Evolutionary conservation across 345 rosid genomes (phyloP), one percentile per base, ranked within the genome.

Genomic region (Salix exigua): DNA sequence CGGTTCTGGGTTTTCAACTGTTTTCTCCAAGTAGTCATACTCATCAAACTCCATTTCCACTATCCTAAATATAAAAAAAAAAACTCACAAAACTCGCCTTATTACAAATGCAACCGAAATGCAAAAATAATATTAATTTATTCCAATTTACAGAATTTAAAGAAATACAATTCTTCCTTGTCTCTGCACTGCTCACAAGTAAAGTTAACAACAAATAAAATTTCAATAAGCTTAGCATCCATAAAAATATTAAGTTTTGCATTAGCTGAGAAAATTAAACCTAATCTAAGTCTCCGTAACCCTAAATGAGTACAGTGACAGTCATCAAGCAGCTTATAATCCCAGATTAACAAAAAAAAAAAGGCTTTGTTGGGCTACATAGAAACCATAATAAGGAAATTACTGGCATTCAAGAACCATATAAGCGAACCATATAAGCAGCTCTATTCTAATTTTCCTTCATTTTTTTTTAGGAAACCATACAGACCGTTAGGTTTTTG

Each of bases 1-100:
- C 4, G 81, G 77, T 70, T 87, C 88, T 8, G 92, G 91, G 74
- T 91, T 93, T 63, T 95, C 99, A 82, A 95, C 98, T 0, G 85
- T 88, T 77, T 89, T 91, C 90, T 95, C 99, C 78, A 93, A 78
- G 86, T 95, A 95, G 53, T 95, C 98, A 64, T 93, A 93, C 89
- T 93, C 99, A 81, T 95, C 99, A 78, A 92, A 94, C 70, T 94
- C 98, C 97, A 92, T 91, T 68, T 23, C 66, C 61, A 61, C 70
- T 66, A 51, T 58, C 53, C 17, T 42, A n/a, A n/a, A n/a, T n/a
- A 11, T 42, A 42, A 10, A 1, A 42, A 40, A 40, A 42, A 40
- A 10, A 42, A 42, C 14, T 42, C 46, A 11, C 46, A 42, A 42
- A 42, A 42, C 46, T 38, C 46, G 19, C 18, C 30, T 68, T 6